Evolutionary conservation across 2,329 filamentous ascomycete genomes (phyloP).

Genomic region (Nemania sp.): DNA sequence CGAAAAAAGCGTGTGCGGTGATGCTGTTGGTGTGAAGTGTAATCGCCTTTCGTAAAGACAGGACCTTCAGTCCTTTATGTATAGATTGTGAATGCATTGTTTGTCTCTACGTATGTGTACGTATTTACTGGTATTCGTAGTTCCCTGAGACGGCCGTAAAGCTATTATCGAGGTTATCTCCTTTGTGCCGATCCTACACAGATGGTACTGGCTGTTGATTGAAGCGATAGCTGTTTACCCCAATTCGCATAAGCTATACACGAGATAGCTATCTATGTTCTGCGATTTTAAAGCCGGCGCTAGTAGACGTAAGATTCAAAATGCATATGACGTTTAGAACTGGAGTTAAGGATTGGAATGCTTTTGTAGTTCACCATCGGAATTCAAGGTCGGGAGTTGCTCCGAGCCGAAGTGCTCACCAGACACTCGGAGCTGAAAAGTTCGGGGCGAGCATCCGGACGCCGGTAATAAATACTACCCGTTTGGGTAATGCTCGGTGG

Average conservation of each 20-base stretch:
- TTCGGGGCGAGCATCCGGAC: not conserved
- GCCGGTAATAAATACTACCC: conserved; percentile 22
- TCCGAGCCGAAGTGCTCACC: not conserved
- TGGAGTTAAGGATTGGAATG: too few species aligned
- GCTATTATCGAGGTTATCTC: conserved; percentile 1
- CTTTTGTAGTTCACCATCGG: too few species aligned
- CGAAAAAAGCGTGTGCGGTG: not conserved
- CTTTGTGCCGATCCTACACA: conserved; percentile 1
- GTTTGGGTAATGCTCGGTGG: not conserved
- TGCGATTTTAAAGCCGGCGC: too few species aligned
- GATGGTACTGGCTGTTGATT: too few species aligned
- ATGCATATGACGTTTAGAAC: too few species aligned
- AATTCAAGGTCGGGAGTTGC: too few species aligned
- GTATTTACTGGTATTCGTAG: too few species aligned
- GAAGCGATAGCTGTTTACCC: conserved; percentile 31
- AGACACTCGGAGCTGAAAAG: not conserved
- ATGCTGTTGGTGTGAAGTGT: not conserved
- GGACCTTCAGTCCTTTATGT: conserved; percentile 3
- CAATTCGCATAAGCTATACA: not conserved
- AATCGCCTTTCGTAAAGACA: not conserved
- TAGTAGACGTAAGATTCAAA: too few species aligned
- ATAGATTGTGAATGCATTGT: not conserved
- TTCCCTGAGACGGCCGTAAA: too few species aligned
- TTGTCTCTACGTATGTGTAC: not conserved
- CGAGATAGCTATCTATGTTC: too few species aligned